Percentiles rank a stretch among this genome's conserved stretches.
These are phyloP conservation scores for Pichia scutulata DNA, from an alignment of 805 yeast genomes.

Conservation along the genomic window DNA sequence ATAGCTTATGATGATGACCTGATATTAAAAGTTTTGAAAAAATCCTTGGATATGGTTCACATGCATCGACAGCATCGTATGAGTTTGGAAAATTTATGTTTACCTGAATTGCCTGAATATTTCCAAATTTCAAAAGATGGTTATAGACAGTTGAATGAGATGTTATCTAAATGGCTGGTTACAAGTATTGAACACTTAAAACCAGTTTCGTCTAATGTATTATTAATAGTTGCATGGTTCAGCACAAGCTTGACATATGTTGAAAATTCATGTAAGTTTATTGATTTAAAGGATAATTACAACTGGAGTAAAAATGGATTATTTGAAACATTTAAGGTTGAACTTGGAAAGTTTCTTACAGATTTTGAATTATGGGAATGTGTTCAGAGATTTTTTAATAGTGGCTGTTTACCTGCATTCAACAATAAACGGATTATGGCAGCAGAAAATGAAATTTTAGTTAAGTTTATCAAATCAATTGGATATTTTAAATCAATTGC, in stretches of 20 bases:
- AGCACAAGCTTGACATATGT: neutral
- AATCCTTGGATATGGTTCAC: neutral
- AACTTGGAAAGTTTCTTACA: neutral
- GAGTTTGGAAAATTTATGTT: neutral
- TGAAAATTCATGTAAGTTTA: neutral
- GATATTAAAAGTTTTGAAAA: neutral
- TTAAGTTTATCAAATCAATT: neutral
- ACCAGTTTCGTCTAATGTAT: too few species aligned
- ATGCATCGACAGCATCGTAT: neutral
- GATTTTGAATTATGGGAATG: neutral
- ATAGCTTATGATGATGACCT: neutral
- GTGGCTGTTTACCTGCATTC: too few species aligned
- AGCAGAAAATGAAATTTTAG: neutral
- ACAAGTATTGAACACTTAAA: neutral
- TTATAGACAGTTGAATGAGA: neutral
- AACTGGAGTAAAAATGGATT: neutral
- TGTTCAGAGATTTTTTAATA: neutral
- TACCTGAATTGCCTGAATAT: neutral
- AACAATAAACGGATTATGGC: too few species aligned
- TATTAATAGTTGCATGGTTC: too few species aligned
- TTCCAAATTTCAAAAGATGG: neutral
- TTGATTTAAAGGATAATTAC: neutral
- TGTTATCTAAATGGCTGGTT: neutral
- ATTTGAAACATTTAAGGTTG: neutral
- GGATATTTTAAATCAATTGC: neutral